Conservation (phyloP, 2,329 filamentous ascomycete genomes). For the Coniochaeta hoffmannii region DNA sequence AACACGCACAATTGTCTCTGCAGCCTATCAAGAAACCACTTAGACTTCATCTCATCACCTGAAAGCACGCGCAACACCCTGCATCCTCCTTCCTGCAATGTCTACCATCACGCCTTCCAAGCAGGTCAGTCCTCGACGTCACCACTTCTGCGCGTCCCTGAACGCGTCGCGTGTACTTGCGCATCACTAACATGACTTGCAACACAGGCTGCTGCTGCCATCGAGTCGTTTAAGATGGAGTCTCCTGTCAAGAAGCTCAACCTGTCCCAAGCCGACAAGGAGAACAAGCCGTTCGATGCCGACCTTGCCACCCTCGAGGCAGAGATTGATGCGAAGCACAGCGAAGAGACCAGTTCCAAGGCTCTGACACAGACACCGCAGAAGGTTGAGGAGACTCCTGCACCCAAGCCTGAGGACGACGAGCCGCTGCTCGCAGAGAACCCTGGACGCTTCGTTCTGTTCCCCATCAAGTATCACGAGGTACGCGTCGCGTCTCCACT, state of each 20-base stretch:
- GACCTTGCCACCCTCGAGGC: conserved; percentile 43
- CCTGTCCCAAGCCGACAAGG: conserved; percentile 69
- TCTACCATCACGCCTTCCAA: conserved; percentile 20
- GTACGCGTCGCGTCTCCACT: conserved; percentile 52
- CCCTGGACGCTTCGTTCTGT: conserved; percentile 90
- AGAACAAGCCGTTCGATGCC: conserved; percentile 57
- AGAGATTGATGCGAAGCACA: conserved; percentile 52
- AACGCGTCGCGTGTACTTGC: conserved; percentile 9
- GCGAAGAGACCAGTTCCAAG: conserved; percentile 44
- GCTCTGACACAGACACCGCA: conserved; percentile 15
- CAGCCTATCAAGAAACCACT: neutral
- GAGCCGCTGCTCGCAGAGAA: conserved; percentile 96
- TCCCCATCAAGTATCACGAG: conserved; percentile 99
- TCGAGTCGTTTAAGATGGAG: conserved; percentile 87
- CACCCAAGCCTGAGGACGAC: conserved; percentile 56
- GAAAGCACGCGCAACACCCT: neutral
- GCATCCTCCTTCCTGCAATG: conserved; percentile 2
- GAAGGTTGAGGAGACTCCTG: conserved; percentile 39
- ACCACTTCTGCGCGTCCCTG: neutral
- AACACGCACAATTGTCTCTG: neutral
- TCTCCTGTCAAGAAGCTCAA: conserved; percentile 86
- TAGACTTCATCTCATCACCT: neutral
- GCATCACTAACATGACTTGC: conserved; percentile 23
- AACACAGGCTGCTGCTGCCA: conserved; percentile 71
- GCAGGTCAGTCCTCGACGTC: conserved; percentile 20